Conservation (phyloP, 208 protist genomes). For the Zelonia costaricensis region DNA sequence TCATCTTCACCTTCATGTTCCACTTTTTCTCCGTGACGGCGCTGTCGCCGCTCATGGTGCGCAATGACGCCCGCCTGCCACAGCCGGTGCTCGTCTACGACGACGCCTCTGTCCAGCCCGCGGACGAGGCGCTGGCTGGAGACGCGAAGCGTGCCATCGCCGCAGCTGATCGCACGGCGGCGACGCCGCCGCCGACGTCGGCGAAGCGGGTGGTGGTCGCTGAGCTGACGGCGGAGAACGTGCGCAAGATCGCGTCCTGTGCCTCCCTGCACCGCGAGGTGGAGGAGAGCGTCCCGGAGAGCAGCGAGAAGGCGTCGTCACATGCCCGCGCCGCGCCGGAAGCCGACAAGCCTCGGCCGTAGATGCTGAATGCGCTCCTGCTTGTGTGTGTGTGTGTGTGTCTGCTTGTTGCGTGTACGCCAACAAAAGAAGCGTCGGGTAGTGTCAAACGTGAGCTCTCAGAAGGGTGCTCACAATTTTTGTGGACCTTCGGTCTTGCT, state of each 20-base stretch:
- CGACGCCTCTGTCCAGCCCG: neutral
- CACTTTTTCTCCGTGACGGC: constrained; percentile 38
- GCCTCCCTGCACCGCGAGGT: constrained; percentile 9
- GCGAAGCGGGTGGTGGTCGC: constrained; percentile 1
- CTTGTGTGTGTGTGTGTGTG: neutral
- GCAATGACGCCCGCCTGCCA: constrained; percentile 53
- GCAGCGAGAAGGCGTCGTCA: neutral
- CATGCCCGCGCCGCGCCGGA: neutral
- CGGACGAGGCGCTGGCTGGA: neutral
- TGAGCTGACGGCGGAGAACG: constrained; percentile 31
- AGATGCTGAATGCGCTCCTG: too few species aligned
- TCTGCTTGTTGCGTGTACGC: too few species aligned
- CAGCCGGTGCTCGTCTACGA: constrained; percentile 33
- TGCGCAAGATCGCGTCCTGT: constrained; percentile 32
- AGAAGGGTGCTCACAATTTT: too few species aligned
- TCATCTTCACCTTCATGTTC: constrained; percentile 76
- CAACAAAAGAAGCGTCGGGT: too few species aligned
- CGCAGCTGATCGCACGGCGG: neutral
- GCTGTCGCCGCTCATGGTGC: constrained; percentile 46
- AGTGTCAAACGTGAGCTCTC: too few species aligned
- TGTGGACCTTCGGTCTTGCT: too few species aligned
- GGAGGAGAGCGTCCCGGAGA: neutral
- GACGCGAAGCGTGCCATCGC: too few species aligned
- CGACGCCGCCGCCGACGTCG: neutral
- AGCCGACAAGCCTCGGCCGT: too few species aligned